Conservation (phyloP, 306 rosid genomes). For the Lathyrus tuberosus region DNA sequence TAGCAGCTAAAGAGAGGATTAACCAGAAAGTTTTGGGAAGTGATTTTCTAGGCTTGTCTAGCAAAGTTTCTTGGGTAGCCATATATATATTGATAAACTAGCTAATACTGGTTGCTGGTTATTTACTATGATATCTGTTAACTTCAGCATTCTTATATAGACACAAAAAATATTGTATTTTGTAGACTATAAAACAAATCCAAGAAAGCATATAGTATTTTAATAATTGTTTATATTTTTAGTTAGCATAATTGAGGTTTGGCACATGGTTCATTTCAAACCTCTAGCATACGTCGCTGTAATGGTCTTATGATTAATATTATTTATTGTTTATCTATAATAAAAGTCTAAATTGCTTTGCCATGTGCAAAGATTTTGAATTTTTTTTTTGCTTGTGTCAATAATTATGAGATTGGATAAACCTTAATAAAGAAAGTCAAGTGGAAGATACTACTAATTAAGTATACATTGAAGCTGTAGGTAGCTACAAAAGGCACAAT, state of each 20-base stretch:
- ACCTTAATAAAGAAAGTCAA: neutral
- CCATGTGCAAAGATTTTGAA: neutral
- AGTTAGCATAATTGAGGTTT: neutral
- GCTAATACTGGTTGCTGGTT: slow-evolving; percentile 4
- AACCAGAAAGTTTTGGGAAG: slow-evolving; percentile 38
- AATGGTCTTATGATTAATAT: neutral
- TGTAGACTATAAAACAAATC: neutral
- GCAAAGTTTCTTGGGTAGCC: slow-evolving; percentile 56
- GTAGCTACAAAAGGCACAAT: too few species aligned
- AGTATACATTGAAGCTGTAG: too few species aligned
- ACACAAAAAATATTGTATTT: neutral
- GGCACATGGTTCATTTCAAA: neutral
- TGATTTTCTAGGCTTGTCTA: slow-evolving; percentile 42
- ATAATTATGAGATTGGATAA: neutral
- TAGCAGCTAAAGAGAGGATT: slow-evolving; percentile 47
- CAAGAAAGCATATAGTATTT: neutral
- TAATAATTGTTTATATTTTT: neutral
- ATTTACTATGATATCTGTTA: neutral
- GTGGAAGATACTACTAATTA: neutral
- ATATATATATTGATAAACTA: slow-evolving; percentile 33
- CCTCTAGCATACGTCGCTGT: neutral
- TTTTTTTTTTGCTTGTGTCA: too few species aligned
- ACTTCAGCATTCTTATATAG: slow-evolving; percentile 38
- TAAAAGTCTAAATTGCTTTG: neutral
- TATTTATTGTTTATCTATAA: too few species aligned